Conservation (phyloP, 495 filamentous ascomycete genomes). For the Aspergillus steynii region DNA sequence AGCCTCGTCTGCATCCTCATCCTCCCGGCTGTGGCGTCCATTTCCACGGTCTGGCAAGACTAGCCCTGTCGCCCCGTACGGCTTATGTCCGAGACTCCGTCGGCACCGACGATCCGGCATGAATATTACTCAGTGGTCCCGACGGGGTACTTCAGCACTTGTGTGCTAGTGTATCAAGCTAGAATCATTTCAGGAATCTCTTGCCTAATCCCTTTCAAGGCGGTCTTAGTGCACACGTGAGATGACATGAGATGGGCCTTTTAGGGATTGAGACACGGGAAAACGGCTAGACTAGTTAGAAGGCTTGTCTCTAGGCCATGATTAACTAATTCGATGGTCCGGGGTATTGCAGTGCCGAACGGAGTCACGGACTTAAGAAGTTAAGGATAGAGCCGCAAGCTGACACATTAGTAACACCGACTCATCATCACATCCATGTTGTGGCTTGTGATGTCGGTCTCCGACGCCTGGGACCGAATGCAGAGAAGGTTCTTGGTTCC, state of each 20-base stretch:
- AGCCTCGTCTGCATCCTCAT: not conserved
- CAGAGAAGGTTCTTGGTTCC: not conserved
- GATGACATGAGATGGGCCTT: not conserved
- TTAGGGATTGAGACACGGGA: too few relatives aligned
- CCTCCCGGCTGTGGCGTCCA: not conserved
- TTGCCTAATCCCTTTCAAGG: not conserved
- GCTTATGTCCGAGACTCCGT: not conserved
- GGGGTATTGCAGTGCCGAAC: not conserved
- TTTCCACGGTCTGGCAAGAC: too few relatives aligned
- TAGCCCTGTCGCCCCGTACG: not conserved
- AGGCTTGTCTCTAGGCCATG: not conserved
- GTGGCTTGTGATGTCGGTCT: not conserved
- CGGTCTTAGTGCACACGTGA: not conserved
- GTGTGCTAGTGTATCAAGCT: not conserved
- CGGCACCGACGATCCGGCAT: not conserved
- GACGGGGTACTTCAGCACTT: too few relatives aligned
- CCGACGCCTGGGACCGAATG: not conserved
- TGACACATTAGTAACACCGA: not conserved
- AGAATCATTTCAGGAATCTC: not conserved
- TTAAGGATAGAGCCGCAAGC: not conserved
- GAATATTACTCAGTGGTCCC: not conserved
- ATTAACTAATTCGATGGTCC: not conserved
- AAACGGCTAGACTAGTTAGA: not conserved
- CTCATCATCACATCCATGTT: too few relatives aligned
- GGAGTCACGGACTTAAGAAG: not conserved